Percentiles rank a stretch among this genome's conserved stretches.
Evolutionary conservation across 2,329 filamentous ascomycete species (phyloP).

Genomic region (Diaporthe sp.): DNA sequence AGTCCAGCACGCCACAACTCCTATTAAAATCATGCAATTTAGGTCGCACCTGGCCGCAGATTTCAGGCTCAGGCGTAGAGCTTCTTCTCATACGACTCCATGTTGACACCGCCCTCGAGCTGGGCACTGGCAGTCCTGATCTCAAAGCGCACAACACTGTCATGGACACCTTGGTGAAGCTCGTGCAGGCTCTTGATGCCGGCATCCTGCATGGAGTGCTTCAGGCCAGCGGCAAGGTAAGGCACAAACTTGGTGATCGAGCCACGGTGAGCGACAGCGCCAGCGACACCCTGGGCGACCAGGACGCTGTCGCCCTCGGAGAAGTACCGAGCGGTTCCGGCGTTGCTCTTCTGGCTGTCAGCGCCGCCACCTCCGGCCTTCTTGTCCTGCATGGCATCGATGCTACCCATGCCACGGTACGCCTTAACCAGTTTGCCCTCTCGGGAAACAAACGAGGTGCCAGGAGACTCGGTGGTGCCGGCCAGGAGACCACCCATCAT

Average conservation of each 20-base stretch:
- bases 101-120: conserved; percentile 96
- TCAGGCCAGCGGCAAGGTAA: conserved; percentile 93
- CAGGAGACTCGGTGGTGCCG: conserved; percentile 96
- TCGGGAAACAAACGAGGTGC: conserved; percentile 94
- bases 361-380: conserved; percentile 84
- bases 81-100: conserved; percentile 99
- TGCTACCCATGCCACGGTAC: conserved; percentile 98
- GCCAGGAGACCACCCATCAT: conserved; percentile 99
- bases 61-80: conserved; percentile 80
- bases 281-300: conserved; percentile 96
- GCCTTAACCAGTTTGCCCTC: conserved; percentile 99
- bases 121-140: conserved; percentile 94
- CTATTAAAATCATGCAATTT: conserved; percentile 33
- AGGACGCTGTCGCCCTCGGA: conserved; percentile 95
- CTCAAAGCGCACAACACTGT: conserved; percentile 90
- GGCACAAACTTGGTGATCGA: conserved; percentile 96
- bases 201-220: conserved; percentile 97
- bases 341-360: conserved; percentile 85
- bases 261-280: conserved; percentile 83
- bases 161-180: conserved; percentile 80
- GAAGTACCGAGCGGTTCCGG: conserved; percentile 97
- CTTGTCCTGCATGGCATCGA: conserved; percentile 99
- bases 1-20: conserved; percentile 36
- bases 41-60: background rate
- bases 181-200: conserved; percentile 84